Percentiles rank a stretch among this genome's conserved stretches.
These are phyloP conservation scores for Phaseolus lunatus DNA, from an alignment of 306 rosid genomes.

Conservation along the genomic window DNA sequence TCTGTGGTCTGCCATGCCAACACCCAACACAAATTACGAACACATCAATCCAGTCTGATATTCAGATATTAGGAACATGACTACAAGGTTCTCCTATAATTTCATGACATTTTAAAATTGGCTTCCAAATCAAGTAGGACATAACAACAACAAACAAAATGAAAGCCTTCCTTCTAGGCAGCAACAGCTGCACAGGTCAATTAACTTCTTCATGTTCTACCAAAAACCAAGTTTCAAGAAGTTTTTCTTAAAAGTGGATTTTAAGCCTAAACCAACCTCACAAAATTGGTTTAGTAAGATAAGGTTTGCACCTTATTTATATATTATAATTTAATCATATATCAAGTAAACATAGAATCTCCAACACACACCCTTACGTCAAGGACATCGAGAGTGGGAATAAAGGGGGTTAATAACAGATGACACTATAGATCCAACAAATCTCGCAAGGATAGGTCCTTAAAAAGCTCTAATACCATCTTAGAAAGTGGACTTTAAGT, in stretches of 20 bases:
- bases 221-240: background rate
- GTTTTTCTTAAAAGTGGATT: background rate
- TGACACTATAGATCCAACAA: no score
- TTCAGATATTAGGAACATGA: constrained; percentile 24
- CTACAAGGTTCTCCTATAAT: constrained; percentile 14
- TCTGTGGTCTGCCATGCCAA: constrained; percentile 81
- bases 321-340: no score
- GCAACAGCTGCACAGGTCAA: background rate
- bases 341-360: no score
- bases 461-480: no score
- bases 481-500: no score
- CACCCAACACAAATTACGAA: constrained; percentile 40
- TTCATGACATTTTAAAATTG: constrained; percentile 8
- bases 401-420: no score
- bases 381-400: no score
- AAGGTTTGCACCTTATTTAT: no score
- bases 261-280: no score
- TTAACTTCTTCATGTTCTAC: background rate
- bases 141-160: background rate
- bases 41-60: constrained; percentile 33
- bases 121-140: constrained; percentile 7
- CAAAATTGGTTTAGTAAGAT: no score
- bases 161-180: background rate
- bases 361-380: no score
- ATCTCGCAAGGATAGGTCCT: no score